Conservation (phyloP, 805 yeast species). For the Middelhovenomyces tepae region DNA sequence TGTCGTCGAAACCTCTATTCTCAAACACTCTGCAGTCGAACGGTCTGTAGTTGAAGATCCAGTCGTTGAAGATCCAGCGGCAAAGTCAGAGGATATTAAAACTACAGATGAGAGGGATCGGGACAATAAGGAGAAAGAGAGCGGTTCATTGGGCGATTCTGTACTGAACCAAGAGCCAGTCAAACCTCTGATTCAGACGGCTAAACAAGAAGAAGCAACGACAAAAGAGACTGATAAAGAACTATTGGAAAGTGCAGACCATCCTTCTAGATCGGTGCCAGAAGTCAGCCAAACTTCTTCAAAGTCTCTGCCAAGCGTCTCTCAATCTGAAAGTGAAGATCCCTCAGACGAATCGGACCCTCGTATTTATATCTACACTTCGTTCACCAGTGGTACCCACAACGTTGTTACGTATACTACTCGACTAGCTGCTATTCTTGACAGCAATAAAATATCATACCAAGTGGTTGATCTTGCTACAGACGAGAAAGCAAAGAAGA, state of each 20-base stretch:
- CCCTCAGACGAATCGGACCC: too few relatives aligned
- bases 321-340: too few relatives aligned
- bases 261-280: too few relatives aligned
- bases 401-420: conserved; percentile 68
- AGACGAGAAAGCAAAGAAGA: conserved; percentile 72
- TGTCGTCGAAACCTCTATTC: neutral
- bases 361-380: conserved; percentile 73
- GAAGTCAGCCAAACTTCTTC: too few relatives aligned
- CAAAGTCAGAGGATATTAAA: neutral
- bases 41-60: conserved; percentile 2
- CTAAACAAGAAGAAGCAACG: too few relatives aligned
- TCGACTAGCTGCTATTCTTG: conserved; percentile 61
- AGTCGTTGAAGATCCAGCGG: conserved; percentile 1
- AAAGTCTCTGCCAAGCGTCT: too few relatives aligned
- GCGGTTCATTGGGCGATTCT: too few relatives aligned
- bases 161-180: too few relatives aligned
- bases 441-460: conserved; percentile 63
- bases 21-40: too few relatives aligned
- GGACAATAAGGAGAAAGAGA: conserved; percentile 5
- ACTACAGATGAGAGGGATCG: conserved; percentile 1
- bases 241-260: too few relatives aligned
- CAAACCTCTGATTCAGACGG: too few relatives aligned
- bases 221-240: too few relatives aligned
- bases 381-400: conserved; percentile 78
- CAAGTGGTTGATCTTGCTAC: conserved; percentile 75